Evolutionary conservation across 2,329 filamentous ascomycete species (phyloP).

Genomic region (Cladorrhinum sp.): DNA sequence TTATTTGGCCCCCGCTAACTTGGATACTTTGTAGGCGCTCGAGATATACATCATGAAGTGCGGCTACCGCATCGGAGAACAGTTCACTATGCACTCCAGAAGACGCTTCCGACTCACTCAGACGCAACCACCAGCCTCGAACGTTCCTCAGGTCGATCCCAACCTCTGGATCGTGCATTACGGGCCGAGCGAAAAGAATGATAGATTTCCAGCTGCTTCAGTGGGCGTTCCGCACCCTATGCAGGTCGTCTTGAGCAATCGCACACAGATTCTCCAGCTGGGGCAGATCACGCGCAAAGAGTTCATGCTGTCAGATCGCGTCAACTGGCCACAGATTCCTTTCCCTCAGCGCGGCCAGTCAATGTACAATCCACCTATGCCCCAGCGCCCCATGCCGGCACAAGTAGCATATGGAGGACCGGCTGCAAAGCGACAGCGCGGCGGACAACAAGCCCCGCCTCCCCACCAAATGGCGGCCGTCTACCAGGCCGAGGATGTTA

Average conservation of each 20-base stretch:
- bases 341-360: slow-evolving; percentile 57
- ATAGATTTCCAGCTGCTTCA: slow-evolving; percentile 66
- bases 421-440: slow-evolving; percentile 35
- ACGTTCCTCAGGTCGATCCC: slow-evolving; percentile 69
- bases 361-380: slow-evolving; percentile 46
- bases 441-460: slow-evolving; percentile 33
- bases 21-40: slow-evolving; percentile 59
- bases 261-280: slow-evolving; percentile 65
- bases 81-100: slow-evolving; percentile 71
- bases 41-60: slow-evolving; percentile 82
- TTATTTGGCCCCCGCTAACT: neutral
- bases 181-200: slow-evolving; percentile 68
- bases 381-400: slow-evolving; percentile 51
- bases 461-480: slow-evolving; percentile 22
- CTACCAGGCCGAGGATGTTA: slow-evolving; percentile 37
- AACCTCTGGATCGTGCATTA: slow-evolving; percentile 92
- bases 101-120: slow-evolving; percentile 81
- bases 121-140: slow-evolving; percentile 66
- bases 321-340: slow-evolving; percentile 84
- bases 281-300: slow-evolving; percentile 86
- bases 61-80: slow-evolving; percentile 76
- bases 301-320: slow-evolving; percentile 87
- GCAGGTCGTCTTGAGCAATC: slow-evolving; percentile 58
- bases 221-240: slow-evolving; percentile 63
- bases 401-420: slow-evolving; percentile 55